Conservation (phyloP, 495 filamentous ascomycete species). For the Recurvomyces mirabilis region DNA sequence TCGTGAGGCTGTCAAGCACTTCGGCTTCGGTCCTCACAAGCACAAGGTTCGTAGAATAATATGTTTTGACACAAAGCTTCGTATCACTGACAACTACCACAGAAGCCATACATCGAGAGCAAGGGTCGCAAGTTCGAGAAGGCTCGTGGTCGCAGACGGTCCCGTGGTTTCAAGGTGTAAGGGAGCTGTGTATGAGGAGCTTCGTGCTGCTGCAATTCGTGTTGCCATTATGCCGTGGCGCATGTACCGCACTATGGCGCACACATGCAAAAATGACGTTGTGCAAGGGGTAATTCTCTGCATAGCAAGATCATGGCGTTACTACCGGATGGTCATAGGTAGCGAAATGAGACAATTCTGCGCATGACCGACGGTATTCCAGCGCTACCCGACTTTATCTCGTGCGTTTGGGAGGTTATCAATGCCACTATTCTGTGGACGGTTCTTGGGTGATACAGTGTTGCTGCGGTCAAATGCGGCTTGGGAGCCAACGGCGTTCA, state of each 20-base stretch:
- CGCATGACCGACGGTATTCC: too few species aligned
- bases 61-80: neutral
- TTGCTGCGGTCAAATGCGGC: too few species aligned
- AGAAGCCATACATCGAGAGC: constrained; percentile 93
- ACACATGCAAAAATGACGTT: too few species aligned
- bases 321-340: neutral
- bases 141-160: constrained; percentile 93
- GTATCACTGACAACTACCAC: constrained; percentile 28
- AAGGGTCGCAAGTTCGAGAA: constrained; percentile 99
- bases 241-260: too few species aligned
- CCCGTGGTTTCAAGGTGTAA: constrained; percentile 98
- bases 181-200: neutral
- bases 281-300: neutral
- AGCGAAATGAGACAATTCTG: neutral
- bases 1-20: constrained; percentile 96
- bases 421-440: too few species aligned
- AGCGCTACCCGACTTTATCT: too few species aligned
- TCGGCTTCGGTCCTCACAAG: constrained; percentile 92
- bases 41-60: constrained; percentile 61
- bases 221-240: neutral
- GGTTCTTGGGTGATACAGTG: too few species aligned
- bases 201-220: neutral
- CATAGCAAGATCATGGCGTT: neutral
- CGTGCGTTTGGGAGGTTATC: too few species aligned
- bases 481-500: too few species aligned